phyloP scores from a whole-genome alignment of 1,139 yeast species.

The Candida dubliniensis region DNA sequence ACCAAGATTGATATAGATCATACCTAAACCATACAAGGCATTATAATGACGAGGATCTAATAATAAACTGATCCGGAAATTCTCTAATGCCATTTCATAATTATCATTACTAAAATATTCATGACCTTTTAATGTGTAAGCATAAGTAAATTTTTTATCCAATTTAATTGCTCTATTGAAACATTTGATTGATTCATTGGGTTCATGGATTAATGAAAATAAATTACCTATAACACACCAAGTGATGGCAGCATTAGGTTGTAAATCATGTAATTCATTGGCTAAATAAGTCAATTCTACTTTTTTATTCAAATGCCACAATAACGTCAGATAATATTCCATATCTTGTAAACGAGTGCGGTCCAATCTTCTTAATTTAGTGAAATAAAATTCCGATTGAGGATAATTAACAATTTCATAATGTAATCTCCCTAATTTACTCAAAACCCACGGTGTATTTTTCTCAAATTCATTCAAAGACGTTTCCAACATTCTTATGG shows the following conservation, averaged over 20 bases:
- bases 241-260: constrained; percentile 69
- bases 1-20: constrained; percentile 88
- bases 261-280: constrained; percentile 72
- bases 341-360: constrained; percentile 84
- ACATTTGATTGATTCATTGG: constrained; percentile 88
- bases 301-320: constrained; percentile 91
- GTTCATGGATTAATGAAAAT: constrained; percentile 78
- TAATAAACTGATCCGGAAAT: constrained; percentile 76
- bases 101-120: constrained; percentile 88
- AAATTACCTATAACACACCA: constrained; percentile 95
- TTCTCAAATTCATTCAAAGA: constrained; percentile 63
- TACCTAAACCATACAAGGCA: constrained; percentile 94
- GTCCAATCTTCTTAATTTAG: constrained; percentile 63
- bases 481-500: constrained; percentile 62
- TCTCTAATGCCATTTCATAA: constrained; percentile 83
- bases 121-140: constrained; percentile 92
- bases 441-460: constrained; percentile 83
- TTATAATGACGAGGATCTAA: constrained; percentile 85
- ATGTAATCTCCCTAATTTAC: constrained; percentile 76
- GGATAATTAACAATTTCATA: constrained; percentile 87
- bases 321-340: constrained; percentile 85
- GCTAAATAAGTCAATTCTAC: constrained; percentile 80
- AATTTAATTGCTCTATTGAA: constrained; percentile 76
- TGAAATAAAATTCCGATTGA: constrained; percentile 67
- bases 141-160: constrained; percentile 78